These are phyloP conservation scores for Xanthoconium stramineum DNA, from an alignment of 768 basidiomycete species.

Conservation along the genomic window DNA sequence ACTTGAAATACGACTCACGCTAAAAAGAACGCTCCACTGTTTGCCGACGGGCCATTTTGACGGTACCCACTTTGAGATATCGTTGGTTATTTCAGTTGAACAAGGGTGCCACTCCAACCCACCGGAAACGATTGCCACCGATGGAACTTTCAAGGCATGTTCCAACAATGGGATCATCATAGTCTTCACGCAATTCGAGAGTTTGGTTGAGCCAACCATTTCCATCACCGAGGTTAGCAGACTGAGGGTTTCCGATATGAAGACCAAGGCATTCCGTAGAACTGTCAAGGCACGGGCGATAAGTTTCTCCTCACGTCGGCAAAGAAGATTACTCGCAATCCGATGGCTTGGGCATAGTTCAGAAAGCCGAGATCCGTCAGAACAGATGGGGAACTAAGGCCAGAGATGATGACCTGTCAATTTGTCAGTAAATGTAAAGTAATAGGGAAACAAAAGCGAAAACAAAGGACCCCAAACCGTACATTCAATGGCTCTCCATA, in stretches of 20 bases:
- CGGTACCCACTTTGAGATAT: constrained; percentile 45
- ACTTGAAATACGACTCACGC: constrained; percentile 27
- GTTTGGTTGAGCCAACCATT: constrained; percentile 43
- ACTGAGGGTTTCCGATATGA: constrained; percentile 34
- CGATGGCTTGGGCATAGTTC: constrained; percentile 58
- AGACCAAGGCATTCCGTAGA: constrained; percentile 38
- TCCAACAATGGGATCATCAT: constrained; percentile 31
- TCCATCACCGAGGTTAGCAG: constrained; percentile 47
- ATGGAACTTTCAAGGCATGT: constrained; percentile 42
- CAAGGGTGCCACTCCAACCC: too few species aligned
- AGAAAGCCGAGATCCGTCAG: constrained; percentile 53
- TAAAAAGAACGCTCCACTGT: constrained; percentile 51
- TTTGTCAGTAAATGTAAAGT: background rate
- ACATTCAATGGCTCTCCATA: constrained; percentile 46
- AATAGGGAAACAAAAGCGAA: too few species aligned
- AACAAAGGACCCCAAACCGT: background rate
- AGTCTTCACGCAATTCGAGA: constrained; percentile 42
- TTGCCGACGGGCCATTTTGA: constrained; percentile 54
- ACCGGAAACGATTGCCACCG: constrained; percentile 50
- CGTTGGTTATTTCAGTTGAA: too few species aligned
- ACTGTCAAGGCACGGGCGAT: constrained; percentile 21
- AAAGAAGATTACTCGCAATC: constrained; percentile 45
- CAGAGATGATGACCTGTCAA: constrained; percentile 60
- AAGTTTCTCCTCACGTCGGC: background rate
- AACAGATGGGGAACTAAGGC: constrained; percentile 52